These are phyloP conservation scores for Penicillium sp. DNA, from an alignment of 2,329 filamentous ascomycete species.

Conservation along the genomic window DNA sequence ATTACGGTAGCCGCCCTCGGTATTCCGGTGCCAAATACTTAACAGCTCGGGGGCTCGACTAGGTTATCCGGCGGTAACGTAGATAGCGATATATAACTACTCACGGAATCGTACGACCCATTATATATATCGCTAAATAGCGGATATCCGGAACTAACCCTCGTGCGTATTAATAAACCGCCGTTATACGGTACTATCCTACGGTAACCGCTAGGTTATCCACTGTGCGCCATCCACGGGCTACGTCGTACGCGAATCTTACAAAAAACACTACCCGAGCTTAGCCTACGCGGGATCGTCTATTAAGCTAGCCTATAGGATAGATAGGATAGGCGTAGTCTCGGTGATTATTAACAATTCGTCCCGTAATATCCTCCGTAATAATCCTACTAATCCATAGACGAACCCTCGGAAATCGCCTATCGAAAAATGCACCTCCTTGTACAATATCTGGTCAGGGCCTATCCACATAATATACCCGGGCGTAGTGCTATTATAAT, in stretches of 20 bases:
- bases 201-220: not conserved
- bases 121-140: not conserved
- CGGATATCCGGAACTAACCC: not conserved
- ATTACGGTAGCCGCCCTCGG: too few species aligned
- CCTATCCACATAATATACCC: too few species aligned
- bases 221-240: not conserved
- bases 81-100: not conserved
- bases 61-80: slow-evolving; percentile 3
- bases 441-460: not conserved
- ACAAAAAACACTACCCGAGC: not conserved
- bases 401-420: not conserved
- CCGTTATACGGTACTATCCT: not conserved
- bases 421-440: too few species aligned
- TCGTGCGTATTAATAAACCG: not conserved
- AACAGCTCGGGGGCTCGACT: slow-evolving; percentile 1
- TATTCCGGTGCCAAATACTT: too few species aligned
- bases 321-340: not conserved
- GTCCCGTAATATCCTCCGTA: not conserved
- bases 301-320: not conserved
- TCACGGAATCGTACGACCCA: slow-evolving; percentile 2
- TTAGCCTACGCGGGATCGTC: not conserved
- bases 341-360: not conserved
- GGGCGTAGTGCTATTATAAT: too few species aligned
- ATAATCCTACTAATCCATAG: not conserved
- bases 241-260: not conserved